These are phyloP conservation scores for Arctostaphylos glauca DNA, from an alignment of 148 eudicot genomes.

Conservation along the genomic window DNA sequence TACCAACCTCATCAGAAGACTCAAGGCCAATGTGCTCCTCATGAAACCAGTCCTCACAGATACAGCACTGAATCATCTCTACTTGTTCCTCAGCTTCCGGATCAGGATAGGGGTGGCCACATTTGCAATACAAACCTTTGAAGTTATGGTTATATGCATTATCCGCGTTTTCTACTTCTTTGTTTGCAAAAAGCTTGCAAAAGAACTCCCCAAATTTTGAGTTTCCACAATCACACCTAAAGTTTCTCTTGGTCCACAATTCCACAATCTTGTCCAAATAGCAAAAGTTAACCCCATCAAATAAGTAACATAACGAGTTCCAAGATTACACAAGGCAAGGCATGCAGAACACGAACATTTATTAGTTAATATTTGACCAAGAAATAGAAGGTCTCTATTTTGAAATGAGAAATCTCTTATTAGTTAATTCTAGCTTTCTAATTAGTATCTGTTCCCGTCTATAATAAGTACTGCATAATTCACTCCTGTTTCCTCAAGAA, in stretches of 20 bases:
- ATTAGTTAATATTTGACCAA: not conserved
- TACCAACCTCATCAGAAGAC: slow-evolving; percentile 68
- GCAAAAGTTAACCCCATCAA: slow-evolving; percentile 14
- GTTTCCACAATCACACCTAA: slow-evolving; percentile 97
- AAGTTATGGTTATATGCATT: slow-evolving; percentile 89
- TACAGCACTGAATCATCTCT: slow-evolving; percentile 91
- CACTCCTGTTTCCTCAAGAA: too few species aligned
- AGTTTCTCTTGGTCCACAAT: slow-evolving; percentile 96
- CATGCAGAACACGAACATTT: not conserved
- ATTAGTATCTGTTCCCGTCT: too few species aligned
- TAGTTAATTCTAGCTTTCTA: too few species aligned
- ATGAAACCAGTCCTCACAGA: slow-evolving; percentile 99
- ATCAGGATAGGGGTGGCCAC: slow-evolving; percentile 91
- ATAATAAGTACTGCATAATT: too few species aligned
- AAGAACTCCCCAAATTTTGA: slow-evolving; percentile 91
- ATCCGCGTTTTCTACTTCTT: slow-evolving; percentile 77
- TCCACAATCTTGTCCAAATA: slow-evolving; percentile 61
- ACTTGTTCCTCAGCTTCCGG: slow-evolving; percentile 83
- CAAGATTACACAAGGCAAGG: not conserved
- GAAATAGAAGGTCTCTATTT: too few species aligned
- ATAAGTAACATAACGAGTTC: not conserved
- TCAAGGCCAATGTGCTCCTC: slow-evolving; percentile 86
- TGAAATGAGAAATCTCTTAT: too few species aligned
- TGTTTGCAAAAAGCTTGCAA: slow-evolving; percentile 81
- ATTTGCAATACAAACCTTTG: slow-evolving; percentile 87